Evolutionary conservation across 495 filamentous ascomycete species (phyloP).

Genomic region (Xanthoparmelia taractica): DNA sequence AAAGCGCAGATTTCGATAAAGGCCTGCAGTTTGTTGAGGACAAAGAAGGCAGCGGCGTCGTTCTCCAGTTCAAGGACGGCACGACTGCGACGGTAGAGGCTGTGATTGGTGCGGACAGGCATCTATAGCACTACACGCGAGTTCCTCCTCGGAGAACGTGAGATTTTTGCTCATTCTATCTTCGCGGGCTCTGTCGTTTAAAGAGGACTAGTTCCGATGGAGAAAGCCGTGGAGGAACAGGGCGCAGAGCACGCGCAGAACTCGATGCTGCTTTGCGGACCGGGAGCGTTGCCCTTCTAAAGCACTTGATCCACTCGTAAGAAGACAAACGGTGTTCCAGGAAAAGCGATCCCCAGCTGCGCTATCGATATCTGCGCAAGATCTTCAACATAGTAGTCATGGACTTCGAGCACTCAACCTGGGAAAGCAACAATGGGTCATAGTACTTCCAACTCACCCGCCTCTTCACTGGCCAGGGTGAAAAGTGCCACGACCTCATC

Average conservation of each 20-base stretch:
- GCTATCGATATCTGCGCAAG: slow-evolving; percentile 39
- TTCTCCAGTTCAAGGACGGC: slow-evolving; percentile 30
- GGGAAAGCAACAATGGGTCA: slow-evolving; percentile 4
- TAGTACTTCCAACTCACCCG: not conserved
- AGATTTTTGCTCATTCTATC: slow-evolving; percentile 30
- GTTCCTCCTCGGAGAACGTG: slow-evolving; percentile 32
- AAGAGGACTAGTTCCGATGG: slow-evolving; percentile 45
- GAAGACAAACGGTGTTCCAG: not conserved
- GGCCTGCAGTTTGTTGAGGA: slow-evolving; percentile 30
- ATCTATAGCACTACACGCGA: slow-evolving; percentile 36
- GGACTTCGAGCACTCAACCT: slow-evolving; percentile 22
- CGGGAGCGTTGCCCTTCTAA: slow-evolving; percentile 1
- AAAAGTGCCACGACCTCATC: not conserved
- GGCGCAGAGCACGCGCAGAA: slow-evolving; percentile 36
- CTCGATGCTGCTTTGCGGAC: slow-evolving; percentile 12
- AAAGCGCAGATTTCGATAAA: slow-evolving; percentile 42
- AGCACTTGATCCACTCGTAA: not conserved
- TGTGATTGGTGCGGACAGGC: slow-evolving; percentile 44
- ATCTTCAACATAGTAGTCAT: slow-evolving; percentile 36
- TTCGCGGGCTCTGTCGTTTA: slow-evolving; percentile 44
- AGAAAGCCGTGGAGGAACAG: slow-evolving; percentile 39
- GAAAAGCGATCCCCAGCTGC: slow-evolving; percentile 34
- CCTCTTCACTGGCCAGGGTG: slow-evolving; percentile 1
- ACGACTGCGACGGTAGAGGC: slow-evolving; percentile 20
- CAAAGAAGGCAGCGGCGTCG: slow-evolving; percentile 33